Base-by-base conservation (phyloP, 2,329 filamentous ascomycete genomes). In the Lachnellula suecica region DNA sequence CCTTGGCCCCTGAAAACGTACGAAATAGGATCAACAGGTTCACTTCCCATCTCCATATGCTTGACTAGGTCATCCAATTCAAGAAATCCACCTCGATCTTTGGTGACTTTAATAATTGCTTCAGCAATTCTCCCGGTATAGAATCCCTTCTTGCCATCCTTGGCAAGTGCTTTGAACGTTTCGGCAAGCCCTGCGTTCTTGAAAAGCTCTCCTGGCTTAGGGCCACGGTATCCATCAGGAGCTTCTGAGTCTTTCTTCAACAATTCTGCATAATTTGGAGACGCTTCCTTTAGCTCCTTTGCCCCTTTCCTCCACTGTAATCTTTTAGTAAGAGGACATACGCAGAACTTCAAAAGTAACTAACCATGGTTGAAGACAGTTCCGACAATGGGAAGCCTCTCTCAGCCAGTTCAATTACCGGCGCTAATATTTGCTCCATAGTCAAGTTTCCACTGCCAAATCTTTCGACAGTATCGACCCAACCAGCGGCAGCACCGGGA, bases 321-420 rank as follows among this genome's bases (percentile, higher is more conserved):
- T 10, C 13, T 9, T 20, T 19, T 62, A 27, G 61, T 48, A 35
- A 25, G 42, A 15, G 29, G 9, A 13, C 2, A 42, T 37, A 6
- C 41, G n/a, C 31, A 2, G 4, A 43, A 4, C 8, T 35, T 23
- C 8, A 20, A 40, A 4, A n/a, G 17, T 17, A 22, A 48, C 51
- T 48, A 61, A 67, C 66, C 61, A 64, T 59, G 22, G 43, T 56
- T 20, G 66, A 65, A 13, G 65, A 61, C 15, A 95, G 70, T 66
- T 97, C 91, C 2, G 88, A 90, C 2, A 99, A 90, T 0, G 94
- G 90, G 59, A 93, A 97, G 0, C 94, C 94, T 52, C 89, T 82
- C 69, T 97, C 93, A 4, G 85, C 94, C 31, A 97, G 74, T 65
- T 87, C 83, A 56, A 96, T 92, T 0, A 91, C 94, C 0, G 94